Base-by-base conservation (phyloP, 2,329 filamentous ascomycete genomes). In the Paracamarosporium sp. region DNA sequence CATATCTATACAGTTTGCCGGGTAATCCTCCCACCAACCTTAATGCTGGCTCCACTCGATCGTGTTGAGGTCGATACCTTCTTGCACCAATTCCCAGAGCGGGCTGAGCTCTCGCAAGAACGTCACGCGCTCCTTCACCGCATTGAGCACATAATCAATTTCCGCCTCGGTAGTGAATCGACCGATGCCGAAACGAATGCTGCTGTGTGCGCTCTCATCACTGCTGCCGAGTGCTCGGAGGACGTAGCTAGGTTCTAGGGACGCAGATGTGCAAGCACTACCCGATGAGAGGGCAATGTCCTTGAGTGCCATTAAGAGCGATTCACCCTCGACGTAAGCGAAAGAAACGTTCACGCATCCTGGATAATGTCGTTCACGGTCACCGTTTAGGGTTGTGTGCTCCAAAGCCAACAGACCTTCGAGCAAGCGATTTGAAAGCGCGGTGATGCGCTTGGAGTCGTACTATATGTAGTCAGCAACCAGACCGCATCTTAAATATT, bases 11-110 rank as follows among this genome's bases (percentile, higher is more conserved):
- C 71, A 71, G 50, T 45, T 55, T 47, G 50, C 61, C 59, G 59
- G 62, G 63, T 57, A 64, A 59, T 56, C 45, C 45, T 56, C 27
- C 31, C 36, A 22, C 22, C 44, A 56, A 36, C 11, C 61, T 85
- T 82, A 98, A 79, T 99, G 95, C 82, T 97, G 93, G 75, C 91
- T 96, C 95, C 95, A 99, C 80, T 99, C 90, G 71, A 99, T 99
- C 41, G 92, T 97, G 79, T 96, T 91, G 66, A 99, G 81, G 74
- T 97, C 95, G 63, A 99, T 87, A 15, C 95, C 95, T 77, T 99
- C 95, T 80, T 99, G 95, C 12, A 99, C 95, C 64, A 99, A 81
- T 80, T 99, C 95, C 95, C 95, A 99, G 56, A 99, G 81, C 36
- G 95, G 95, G 75, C 93, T 97, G 65, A 99, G 83, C 81, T 99